Evolutionary conservation across 176 grass and related monocot species (phyloP), one percentile per base, ranked within the genome.

Genomic region (Oryza meyeriana): DNA sequence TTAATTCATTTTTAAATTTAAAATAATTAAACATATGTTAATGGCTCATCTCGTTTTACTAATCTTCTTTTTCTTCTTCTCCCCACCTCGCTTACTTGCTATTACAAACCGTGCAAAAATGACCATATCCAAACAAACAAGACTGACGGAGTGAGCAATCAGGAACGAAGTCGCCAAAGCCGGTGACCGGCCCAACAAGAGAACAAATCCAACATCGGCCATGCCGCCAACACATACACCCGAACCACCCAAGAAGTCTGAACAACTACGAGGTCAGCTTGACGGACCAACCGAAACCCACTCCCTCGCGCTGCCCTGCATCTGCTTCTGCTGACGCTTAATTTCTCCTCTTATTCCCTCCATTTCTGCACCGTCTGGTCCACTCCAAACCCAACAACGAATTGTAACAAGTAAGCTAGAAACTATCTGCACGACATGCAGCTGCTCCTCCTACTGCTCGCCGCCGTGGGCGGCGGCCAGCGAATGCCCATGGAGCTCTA

Each of bases 401-500:
- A 52, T 52, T 22, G 22, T 18, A 52, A 18, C 45, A 18, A 48
- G 12, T 3, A 47, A 47, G 44, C 44, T 16, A 47, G 44, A 47
- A 47, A 14, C 48, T 52, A 22, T 5, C 5, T 7, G 48, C 48
- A 6, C 18, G 48, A 5, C 17, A 52, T 52, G 48, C 48, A 52
- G 45, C 41, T 64, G 74, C 5, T 82, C 29, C 70, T 77, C 30
- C 64, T 82, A 10, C 36, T 89, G 11, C 47, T 42, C 61, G 6
- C 30, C 27, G 25, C 66, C 12, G 12, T 36, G 6, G 0, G 47
- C 47, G 14, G 16, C 58, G 22, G 26, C 39, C 72, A 28, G 40
- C 57, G 78, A 59, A 66, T 76, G 69, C 78, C 85, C 14, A 76
- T 95, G 87, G 82, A 92, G 82, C 69, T 80, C 14, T 71, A 89